These are phyloP conservation scores for Neofusicoccum laricinum DNA, from an alignment of 2,329 filamentous ascomycete species.

Conservation along the genomic window DNA sequence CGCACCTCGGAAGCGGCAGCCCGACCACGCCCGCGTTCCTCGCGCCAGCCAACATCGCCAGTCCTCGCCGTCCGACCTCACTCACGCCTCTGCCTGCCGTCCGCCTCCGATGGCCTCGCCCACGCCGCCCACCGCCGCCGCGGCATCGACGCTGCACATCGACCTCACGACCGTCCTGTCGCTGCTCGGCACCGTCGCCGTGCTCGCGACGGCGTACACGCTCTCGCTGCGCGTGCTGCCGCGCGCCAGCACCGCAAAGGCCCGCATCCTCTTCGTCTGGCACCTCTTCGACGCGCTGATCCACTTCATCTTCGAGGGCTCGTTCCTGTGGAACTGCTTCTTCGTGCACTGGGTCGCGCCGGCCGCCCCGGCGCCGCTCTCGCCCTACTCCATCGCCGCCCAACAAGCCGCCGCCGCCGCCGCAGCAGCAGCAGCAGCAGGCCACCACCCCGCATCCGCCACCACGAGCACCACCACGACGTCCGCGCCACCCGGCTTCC, in stretches of 20 bases:
- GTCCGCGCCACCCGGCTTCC: slow-evolving; percentile 23
- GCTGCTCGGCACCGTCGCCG: slow-evolving; percentile 51
- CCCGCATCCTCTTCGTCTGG: slow-evolving; percentile 86
- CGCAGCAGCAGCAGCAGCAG: too few species aligned
- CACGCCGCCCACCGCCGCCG: slow-evolving; percentile 55
- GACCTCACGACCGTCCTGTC: slow-evolving; percentile 54
- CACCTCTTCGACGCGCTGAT: slow-evolving; percentile 90
- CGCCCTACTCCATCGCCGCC: slow-evolving; percentile 1
- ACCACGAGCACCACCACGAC: neutral
- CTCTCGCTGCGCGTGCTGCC: slow-evolving; percentile 53
- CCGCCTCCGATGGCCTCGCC: slow-evolving; percentile 57
- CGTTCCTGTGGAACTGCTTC: slow-evolving; percentile 92
- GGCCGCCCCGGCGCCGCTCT: slow-evolving; percentile 19
- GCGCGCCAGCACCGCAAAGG: slow-evolving; percentile 51
- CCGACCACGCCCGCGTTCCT: neutral
- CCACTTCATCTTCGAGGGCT: slow-evolving; percentile 87
- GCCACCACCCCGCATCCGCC: slow-evolving; percentile 8
- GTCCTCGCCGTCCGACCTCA: slow-evolving; percentile 14
- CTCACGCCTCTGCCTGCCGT: slow-evolving; percentile 10
- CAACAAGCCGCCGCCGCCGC: too few species aligned
- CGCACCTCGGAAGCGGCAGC: neutral
- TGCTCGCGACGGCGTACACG: slow-evolving; percentile 53
- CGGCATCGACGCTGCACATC: slow-evolving; percentile 41
- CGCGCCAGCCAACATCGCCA: slow-evolving; percentile 16
- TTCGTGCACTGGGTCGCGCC: slow-evolving; percentile 59